phyloP scores from a whole-genome alignment of 106 monocot genomes.

The Dendrobium nobile region DNA sequence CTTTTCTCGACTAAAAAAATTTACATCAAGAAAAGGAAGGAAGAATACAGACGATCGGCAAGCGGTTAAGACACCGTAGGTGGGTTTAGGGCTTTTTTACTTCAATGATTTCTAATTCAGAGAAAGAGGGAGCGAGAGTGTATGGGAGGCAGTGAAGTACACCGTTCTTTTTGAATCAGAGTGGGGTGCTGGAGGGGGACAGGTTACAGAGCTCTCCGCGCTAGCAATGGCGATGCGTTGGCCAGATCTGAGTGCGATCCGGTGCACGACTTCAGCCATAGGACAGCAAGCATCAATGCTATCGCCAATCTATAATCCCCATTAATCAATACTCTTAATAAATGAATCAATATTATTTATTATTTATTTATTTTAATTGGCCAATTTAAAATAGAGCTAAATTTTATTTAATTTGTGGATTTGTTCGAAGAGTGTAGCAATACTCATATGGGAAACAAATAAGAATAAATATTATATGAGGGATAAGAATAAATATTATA shows the following conservation, averaged over 20 bases:
- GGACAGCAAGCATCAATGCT: neutral
- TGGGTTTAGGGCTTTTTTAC: neutral
- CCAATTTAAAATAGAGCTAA: no score
- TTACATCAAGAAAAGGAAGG: neutral
- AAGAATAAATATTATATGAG: no score
- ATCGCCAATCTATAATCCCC: no score
- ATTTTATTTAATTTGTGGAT: no score
- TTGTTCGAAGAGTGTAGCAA: no score
- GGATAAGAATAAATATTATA: no score
- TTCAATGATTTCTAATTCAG: neutral
- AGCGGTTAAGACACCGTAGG: slow-evolving; percentile 2
- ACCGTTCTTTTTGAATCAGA: neutral
- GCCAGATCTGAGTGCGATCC: slow-evolving; percentile 2
- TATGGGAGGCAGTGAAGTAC: neutral
- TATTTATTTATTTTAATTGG: no score
- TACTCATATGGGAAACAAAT: no score
- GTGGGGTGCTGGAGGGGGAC: neutral
- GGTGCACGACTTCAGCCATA: neutral
- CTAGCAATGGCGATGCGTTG: neutral
- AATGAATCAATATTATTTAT: no score
- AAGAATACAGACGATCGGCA: neutral
- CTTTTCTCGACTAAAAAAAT: neutral
- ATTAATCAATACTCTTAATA: no score
- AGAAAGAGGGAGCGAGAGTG: neutral
- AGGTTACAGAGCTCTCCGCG: slow-evolving; percentile 1